These are phyloP conservation scores for Leishmania tarentolae DNA, from an alignment of 208 protist genomes.

Conservation along the genomic window DNA sequence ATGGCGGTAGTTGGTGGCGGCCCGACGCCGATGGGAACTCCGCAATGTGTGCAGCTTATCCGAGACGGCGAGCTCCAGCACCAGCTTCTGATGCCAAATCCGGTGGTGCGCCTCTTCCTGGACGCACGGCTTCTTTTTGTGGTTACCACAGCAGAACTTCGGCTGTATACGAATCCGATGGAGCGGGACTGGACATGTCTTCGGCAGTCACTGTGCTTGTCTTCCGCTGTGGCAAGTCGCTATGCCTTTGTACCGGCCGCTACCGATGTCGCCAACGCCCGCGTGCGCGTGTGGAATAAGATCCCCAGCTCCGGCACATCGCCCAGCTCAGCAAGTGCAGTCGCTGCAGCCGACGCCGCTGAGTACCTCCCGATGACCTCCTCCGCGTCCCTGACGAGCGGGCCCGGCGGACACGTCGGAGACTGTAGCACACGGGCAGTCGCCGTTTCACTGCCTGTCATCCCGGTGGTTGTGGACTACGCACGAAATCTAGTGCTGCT, in stretches of 20 bases:
- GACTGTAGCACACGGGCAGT: neutral
- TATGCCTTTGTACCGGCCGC: slow-evolving; percentile 2
- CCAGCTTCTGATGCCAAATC: slow-evolving; percentile 12
- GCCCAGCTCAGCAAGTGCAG: neutral
- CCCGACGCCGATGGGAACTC: slow-evolving; percentile 45
- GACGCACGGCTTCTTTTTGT: slow-evolving; percentile 43
- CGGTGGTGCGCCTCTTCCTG: slow-evolving; percentile 36
- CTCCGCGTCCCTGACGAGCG: neutral
- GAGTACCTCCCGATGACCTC: neutral
- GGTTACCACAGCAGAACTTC: slow-evolving; percentile 34
- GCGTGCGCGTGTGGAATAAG: slow-evolving; percentile 5
- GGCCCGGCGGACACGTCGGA: neutral
- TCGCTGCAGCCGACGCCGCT: neutral
- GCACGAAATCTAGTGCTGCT: slow-evolving; percentile 41
- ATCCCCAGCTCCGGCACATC: neutral
- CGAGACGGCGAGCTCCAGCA: slow-evolving; percentile 21
- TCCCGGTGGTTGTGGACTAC: slow-evolving; percentile 51
- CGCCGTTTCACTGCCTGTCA: slow-evolving; percentile 8
- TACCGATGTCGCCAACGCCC: neutral
- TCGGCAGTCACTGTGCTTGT: slow-evolving; percentile 13
- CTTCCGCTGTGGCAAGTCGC: slow-evolving; percentile 9
- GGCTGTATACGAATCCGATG: slow-evolving; percentile 48
- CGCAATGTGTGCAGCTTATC: slow-evolving; percentile 31
- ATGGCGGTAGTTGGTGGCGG: slow-evolving; percentile 69
- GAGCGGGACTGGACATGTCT: slow-evolving; percentile 30